Conservation (phyloP, 495 filamentous ascomycete species). For the Aspergillus ostianus region DNA sequence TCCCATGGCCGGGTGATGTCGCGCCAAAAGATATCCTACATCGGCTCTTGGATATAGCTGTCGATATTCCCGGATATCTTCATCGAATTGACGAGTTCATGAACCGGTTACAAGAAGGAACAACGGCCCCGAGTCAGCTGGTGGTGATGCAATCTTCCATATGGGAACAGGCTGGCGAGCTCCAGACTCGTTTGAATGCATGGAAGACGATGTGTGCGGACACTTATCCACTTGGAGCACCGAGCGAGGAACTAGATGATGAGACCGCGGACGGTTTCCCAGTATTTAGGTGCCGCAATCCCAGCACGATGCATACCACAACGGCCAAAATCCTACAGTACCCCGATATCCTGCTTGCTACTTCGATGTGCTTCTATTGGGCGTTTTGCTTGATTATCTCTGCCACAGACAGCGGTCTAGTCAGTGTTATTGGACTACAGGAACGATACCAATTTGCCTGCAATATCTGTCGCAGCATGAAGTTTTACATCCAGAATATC, state of each 20-base stretch:
- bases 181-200: slow-evolving; percentile 20
- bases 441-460: slow-evolving; percentile 28
- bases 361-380: slow-evolving; percentile 24
- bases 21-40: slow-evolving; percentile 27
- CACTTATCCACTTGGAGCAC: slow-evolving; percentile 15
- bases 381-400: slow-evolving; percentile 25
- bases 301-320: slow-evolving; percentile 13
- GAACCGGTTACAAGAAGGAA: background rate
- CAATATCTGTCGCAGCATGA: slow-evolving; percentile 31
- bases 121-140: slow-evolving; percentile 12
- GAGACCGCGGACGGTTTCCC: slow-evolving; percentile 14
- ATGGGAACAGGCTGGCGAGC: slow-evolving; percentile 20
- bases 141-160: slow-evolving; percentile 16
- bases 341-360: slow-evolving; percentile 24
- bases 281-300: slow-evolving; percentile 20
- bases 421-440: slow-evolving; percentile 18
- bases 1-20: slow-evolving; percentile 21
- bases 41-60: slow-evolving; percentile 25
- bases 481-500: slow-evolving; percentile 24
- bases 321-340: slow-evolving; percentile 16
- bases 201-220: slow-evolving; percentile 22
- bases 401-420: slow-evolving; percentile 18
- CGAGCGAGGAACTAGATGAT: slow-evolving; percentile 14
- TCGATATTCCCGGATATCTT: slow-evolving; percentile 26
- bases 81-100: slow-evolving; percentile 20